Conservation (phyloP, 1,139 yeast species). For the Magnusiomyces paraingens region DNA sequence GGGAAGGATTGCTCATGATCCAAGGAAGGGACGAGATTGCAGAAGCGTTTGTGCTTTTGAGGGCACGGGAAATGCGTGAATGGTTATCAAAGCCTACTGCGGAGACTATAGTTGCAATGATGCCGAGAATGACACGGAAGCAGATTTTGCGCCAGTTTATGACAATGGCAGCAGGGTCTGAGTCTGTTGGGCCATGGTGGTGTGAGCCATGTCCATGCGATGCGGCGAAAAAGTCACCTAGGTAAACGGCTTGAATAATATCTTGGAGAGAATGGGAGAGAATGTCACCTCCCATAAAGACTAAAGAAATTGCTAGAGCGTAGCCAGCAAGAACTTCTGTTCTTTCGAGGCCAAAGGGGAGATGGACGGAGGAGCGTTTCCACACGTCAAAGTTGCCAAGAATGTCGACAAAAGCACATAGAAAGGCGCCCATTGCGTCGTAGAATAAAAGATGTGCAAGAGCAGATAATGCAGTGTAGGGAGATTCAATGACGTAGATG, state of each 20-base stretch:
- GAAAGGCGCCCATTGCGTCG: constrained; percentile 73
- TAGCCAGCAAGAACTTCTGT: constrained; percentile 83
- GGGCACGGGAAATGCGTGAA: constrained; percentile 28
- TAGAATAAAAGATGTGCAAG: constrained; percentile 82
- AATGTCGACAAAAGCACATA: constrained; percentile 66
- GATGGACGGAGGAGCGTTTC: constrained; percentile 74
- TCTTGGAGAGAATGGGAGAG: constrained; percentile 82
- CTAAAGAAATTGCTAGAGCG: constrained; percentile 74
- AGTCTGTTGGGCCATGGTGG: constrained; percentile 43
- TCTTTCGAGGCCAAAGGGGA: constrained; percentile 89
- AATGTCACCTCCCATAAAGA: constrained; percentile 88
- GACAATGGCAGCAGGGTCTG: constrained; percentile 22
- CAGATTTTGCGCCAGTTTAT: constrained; percentile 23
- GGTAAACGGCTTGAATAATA: constrained; percentile 46
- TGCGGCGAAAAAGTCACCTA: constrained; percentile 30
- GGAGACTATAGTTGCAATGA: constrained; percentile 31
- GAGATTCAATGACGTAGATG: constrained; percentile 51
- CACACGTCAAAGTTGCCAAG: constrained; percentile 89
- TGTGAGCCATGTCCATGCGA: constrained; percentile 41
- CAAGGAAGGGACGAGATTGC: constrained; percentile 23
- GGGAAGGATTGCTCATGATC: constrained; percentile 50
- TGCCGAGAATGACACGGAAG: constrained; percentile 30
- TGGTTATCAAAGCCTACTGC: constrained; percentile 33
- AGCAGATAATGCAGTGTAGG: constrained; percentile 62
- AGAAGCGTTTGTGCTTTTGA: constrained; percentile 19